phyloP scores from a whole-genome alignment of 441 rosid genomes.

The Melastoma candidum region DNA sequence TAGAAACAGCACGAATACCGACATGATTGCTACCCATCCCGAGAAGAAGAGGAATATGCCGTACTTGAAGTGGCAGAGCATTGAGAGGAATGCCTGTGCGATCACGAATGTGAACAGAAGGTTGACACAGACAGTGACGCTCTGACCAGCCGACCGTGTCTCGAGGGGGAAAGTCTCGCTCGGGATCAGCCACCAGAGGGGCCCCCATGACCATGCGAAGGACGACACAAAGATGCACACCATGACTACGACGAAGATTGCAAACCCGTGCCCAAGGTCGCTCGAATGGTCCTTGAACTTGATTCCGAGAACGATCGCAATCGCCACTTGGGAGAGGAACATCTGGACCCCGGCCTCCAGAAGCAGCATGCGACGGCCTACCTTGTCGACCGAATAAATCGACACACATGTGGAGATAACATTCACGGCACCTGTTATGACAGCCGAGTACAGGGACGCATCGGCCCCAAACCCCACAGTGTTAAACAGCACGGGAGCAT shows the following conservation, averaged over 20 bases:
- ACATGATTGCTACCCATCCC: slow-evolving; percentile 69
- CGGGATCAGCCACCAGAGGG: slow-evolving; percentile 84
- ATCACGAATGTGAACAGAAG: slow-evolving; percentile 76
- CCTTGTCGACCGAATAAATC: slow-evolving; percentile 71
- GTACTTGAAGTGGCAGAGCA: slow-evolving; percentile 78
- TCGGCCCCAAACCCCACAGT: slow-evolving; percentile 68
- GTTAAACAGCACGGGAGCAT: slow-evolving; percentile 72
- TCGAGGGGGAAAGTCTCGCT: slow-evolving; percentile 88
- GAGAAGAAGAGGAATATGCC: slow-evolving; percentile 86
- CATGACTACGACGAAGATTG: slow-evolving; percentile 60
- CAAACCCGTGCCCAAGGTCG: slow-evolving; percentile 30
- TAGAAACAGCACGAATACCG: slow-evolving; percentile 50
- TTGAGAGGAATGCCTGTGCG: slow-evolving; percentile 82
- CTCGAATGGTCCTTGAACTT: slow-evolving; percentile 57
- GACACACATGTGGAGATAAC: slow-evolving; percentile 74
- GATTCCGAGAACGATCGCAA: slow-evolving; percentile 61
- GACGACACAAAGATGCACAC: slow-evolving; percentile 71
- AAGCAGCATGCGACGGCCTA: slow-evolving; percentile 65
- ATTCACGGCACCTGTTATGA: slow-evolving; percentile 82
- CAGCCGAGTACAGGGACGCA: slow-evolving; percentile 83
- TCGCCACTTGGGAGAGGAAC: slow-evolving; percentile 62
- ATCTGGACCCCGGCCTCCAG: slow-evolving; percentile 85
- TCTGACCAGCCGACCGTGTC: slow-evolving; percentile 90
- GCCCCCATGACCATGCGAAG: slow-evolving; percentile 99
- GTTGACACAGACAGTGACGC: slow-evolving; percentile 73